These are phyloP conservation scores for Paspalum vaginatum DNA, from an alignment of 176 grass and related monocot genomes.

Conservation along the genomic window DNA sequence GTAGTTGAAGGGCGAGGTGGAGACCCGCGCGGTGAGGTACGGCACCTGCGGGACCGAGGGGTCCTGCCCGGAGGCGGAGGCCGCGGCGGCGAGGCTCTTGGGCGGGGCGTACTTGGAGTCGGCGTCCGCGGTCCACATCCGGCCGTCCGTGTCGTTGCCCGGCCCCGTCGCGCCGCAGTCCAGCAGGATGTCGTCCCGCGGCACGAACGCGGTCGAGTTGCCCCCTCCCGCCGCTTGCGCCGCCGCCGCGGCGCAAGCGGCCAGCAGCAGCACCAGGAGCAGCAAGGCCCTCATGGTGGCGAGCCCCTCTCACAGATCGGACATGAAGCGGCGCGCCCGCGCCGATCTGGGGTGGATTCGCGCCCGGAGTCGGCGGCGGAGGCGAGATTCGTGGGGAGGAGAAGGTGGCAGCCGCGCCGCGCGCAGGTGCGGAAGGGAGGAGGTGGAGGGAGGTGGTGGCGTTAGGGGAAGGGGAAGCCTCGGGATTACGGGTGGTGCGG, in stretches of 20 bases:
- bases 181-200: slow-evolving; percentile 75
- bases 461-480: slow-evolving; percentile 27
- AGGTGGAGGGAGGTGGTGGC: background rate
- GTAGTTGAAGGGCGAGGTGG: slow-evolving; percentile 72
- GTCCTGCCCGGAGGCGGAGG: slow-evolving; percentile 38
- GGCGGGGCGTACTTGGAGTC: slow-evolving; percentile 65
- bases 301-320: slow-evolving; percentile 45
- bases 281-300: slow-evolving; percentile 21
- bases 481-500: slow-evolving; percentile 33
- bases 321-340: slow-evolving; percentile 38
- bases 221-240: slow-evolving; percentile 30
- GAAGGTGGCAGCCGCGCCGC: slow-evolving; percentile 28
- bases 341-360: slow-evolving; percentile 41
- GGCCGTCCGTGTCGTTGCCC: slow-evolving; percentile 57
- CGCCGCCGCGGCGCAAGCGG: slow-evolving; percentile 34
- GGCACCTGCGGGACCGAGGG: slow-evolving; percentile 68
- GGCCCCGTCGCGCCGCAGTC: slow-evolving; percentile 67
- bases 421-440: background rate
- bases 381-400: slow-evolving; percentile 35
- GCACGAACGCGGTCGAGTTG: slow-evolving; percentile 50
- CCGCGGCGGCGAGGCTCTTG: slow-evolving; percentile 26
- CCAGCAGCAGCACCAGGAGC: slow-evolving; percentile 35
- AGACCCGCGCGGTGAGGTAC: slow-evolving; percentile 77
- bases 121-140: slow-evolving; percentile 58
- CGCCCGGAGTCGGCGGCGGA: background rate